phyloP scores from a whole-genome alignment of 2,329 filamentous ascomycete genomes.

The Drechmeria coniospora region DNA sequence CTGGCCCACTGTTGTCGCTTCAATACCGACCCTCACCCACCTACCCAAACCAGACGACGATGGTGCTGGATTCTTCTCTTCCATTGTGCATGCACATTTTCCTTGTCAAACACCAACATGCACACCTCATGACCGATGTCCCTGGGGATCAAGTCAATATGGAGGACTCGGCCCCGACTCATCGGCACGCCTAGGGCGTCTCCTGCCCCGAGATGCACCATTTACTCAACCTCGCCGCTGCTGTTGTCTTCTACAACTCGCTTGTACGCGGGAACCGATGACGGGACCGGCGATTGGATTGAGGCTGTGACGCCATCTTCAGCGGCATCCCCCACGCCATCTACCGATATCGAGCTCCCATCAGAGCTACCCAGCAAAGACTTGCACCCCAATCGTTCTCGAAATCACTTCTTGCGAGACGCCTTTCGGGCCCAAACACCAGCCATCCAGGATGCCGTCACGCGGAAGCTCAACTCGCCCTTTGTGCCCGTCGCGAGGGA shows the following conservation, averaged over 20 bases:
- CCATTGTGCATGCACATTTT: background rate
- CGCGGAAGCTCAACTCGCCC: constrained; percentile 10
- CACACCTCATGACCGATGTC: constrained; percentile 27
- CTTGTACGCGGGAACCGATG: background rate
- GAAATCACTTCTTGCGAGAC: constrained; percentile 14
- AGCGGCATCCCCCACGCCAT: background rate
- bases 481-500: constrained; percentile 12
- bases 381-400: constrained; percentile 5
- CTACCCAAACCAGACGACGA: too few species aligned
- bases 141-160: constrained; percentile 27
- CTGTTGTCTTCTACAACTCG: background rate
- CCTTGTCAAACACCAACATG: constrained; percentile 14
- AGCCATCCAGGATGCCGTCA: constrained; percentile 7
- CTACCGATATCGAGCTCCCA: constrained; percentile 4
- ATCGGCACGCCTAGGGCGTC: constrained; percentile 11
- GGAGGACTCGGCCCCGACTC: constrained; percentile 23
- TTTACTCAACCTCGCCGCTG: constrained; percentile 5
- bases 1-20: too few species aligned
- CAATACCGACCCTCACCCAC: too few species aligned
- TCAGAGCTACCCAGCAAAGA: background rate
- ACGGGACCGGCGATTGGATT: too few species aligned
- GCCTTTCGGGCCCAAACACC: constrained; percentile 12
- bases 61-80: too few species aligned
- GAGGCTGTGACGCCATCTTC: background rate
- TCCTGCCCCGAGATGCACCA: constrained; percentile 8